Evolutionary conservation across 2,329 filamentous ascomycete species (phyloP).

Genomic region (Colletotrichum sp.): DNA sequence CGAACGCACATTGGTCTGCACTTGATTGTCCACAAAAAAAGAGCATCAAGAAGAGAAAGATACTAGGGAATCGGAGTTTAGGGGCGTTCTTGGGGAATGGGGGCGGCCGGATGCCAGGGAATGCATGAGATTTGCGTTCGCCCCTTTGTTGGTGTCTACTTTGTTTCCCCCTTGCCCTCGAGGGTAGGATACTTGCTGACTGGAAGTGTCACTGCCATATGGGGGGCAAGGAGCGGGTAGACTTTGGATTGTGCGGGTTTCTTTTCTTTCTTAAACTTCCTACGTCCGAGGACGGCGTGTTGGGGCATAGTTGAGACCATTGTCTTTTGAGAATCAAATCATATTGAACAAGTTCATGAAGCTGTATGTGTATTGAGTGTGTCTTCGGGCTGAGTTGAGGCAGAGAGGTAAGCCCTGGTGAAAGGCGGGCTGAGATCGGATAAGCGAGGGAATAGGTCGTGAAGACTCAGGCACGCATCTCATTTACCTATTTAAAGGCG

Average conservation of each 20-base stretch:
- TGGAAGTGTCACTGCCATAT: accelerated
- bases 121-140: background rate
- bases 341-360: background rate
- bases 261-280: background rate
- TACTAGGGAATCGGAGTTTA: background rate
- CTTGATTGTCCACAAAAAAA: background rate
- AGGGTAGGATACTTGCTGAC: background rate
- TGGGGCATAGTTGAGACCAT: background rate
- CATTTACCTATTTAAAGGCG: background rate
- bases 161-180: background rate
- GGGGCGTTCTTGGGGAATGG: background rate
- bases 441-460: background rate
- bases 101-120: background rate
- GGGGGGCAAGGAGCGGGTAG: background rate
- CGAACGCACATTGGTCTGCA: background rate
- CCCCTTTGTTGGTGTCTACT: background rate
- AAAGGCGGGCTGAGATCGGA: background rate
- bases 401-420: background rate
- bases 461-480: background rate
- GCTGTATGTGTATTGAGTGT: background rate
- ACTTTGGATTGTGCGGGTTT: background rate
- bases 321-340: background rate
- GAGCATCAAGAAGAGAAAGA: background rate
- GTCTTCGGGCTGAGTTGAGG: background rate
- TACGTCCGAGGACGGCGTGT: background rate